phyloP scores from a whole-genome alignment of 75 land plant species.

The Selaginella tamariscina region DNA sequence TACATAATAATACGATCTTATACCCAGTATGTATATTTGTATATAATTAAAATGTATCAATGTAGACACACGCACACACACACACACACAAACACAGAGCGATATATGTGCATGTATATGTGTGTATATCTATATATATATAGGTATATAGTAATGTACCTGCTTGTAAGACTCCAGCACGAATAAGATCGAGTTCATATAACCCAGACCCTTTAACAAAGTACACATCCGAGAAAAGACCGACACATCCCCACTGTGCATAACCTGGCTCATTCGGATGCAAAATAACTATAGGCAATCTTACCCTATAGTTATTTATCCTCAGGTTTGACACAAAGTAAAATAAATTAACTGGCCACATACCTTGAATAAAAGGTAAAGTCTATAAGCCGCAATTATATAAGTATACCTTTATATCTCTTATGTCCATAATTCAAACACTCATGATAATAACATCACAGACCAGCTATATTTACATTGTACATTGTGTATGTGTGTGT shows the following conservation, averaged over 20 bases:
- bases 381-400: too few relatives aligned
- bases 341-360: conserved; percentile 36
- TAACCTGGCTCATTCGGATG: conserved; percentile 27
- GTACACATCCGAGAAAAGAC: conserved; percentile 33
- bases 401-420: too few relatives aligned
- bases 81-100: too few relatives aligned
- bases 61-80: too few relatives aligned
- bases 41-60: too few relatives aligned
- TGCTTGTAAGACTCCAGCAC: conserved; percentile 39
- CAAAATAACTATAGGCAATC: conserved; percentile 28
- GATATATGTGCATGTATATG: too few relatives aligned
- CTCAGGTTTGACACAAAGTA: conserved; percentile 32
- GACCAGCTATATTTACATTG: too few relatives aligned
- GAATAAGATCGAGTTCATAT: conserved; percentile 37
- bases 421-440: too few relatives aligned
- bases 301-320: conserved; percentile 14
- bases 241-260: conserved; percentile 40
- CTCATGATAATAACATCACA: too few relatives aligned
- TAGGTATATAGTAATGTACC: conserved; percentile 1
- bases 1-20: not conserved
- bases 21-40: too few relatives aligned
- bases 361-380: conserved; percentile 37
- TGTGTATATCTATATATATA: not conserved
- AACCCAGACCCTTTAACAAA: conserved; percentile 32
- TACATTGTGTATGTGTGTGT: too few relatives aligned